Evolutionary conservation across 176 grass and related monocot genomes (phyloP), one percentile per base, ranked within the genome.

Genomic region (Luzula sylvatica): DNA sequence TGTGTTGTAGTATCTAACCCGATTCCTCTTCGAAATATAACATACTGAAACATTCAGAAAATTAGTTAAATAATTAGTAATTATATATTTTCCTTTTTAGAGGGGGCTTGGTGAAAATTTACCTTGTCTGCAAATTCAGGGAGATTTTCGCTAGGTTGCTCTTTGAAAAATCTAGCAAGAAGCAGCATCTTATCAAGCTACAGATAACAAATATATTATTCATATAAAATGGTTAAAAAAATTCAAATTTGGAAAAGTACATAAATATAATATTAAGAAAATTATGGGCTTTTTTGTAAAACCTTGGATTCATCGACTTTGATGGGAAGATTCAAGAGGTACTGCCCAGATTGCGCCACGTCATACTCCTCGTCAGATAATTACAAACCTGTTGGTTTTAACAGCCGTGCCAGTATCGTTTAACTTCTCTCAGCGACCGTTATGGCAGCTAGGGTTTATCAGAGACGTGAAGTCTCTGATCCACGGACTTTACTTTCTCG

Each of bases 361-460:
- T 86, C 73, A 60, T 89, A 79, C 53, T 95, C 90, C 73, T 89
- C 80, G 20, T 95, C 83, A 20, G 80, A 78, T 54, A 95, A 61
- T 66, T n/a, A n/a, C n/a, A n/a, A n/a, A 98, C 92, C 86, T 90
- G 65, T 75, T 90, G 38, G 72, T 87, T 77, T 98, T 98, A 44
- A 98, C 75, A 66, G 92, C 85, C 40, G 86, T 77, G 56, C 93
- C 81, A 61, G 85, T 92, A 66, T 98, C 75, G 76, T 76, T 98
- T 60, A 98, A 70, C 70, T 75, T 98, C 60, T 67, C 53, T 96
- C 90, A 67, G 90, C 77, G 13, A 73, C 90, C 32, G 70, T 82
- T 62, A 96, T 53, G 7, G 90, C 84, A 60, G 77, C 74, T 74
- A 90, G 76, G 65, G 85, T 98, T 90, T 98, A 50, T 90, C 92